phyloP scores from a whole-genome alignment of 2,329 filamentous ascomycete genomes.

The Beauveria asiatica region DNA sequence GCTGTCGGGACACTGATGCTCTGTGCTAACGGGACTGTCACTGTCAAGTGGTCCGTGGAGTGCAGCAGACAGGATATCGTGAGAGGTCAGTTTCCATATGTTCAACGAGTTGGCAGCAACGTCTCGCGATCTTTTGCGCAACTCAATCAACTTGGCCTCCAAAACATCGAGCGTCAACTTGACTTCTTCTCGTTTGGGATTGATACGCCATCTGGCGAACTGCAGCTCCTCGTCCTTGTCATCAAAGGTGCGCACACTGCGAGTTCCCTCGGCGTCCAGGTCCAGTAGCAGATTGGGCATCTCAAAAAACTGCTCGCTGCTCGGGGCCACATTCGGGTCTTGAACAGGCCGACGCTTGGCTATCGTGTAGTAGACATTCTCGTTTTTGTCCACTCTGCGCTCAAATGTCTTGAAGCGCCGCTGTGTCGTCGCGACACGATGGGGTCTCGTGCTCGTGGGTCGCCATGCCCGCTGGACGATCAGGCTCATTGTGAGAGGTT shows the following conservation, averaged over 20 bases:
- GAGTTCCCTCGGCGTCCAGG: slow-evolving; percentile 40
- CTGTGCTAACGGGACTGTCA: background rate
- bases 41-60: slow-evolving; percentile 20
- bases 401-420: slow-evolving; percentile 11
- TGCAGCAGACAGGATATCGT: slow-evolving; percentile 35
- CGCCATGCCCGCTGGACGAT: slow-evolving; percentile 4
- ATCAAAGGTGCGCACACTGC: slow-evolving; percentile 33
- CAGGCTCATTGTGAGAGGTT: background rate
- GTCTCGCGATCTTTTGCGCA: slow-evolving; percentile 19
- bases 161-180: slow-evolving; percentile 22
- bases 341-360: slow-evolving; percentile 13
- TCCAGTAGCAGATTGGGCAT: slow-evolving; percentile 39
- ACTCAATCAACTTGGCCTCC: slow-evolving; percentile 20
- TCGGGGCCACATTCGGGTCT: background rate
- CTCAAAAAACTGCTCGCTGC: slow-evolving; percentile 26
- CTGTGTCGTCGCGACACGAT: slow-evolving; percentile 1
- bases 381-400: slow-evolving; percentile 14
- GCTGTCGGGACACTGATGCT: background rate
- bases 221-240: slow-evolving; percentile 27
- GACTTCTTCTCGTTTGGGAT: slow-evolving; percentile 18
- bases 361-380: slow-evolving; percentile 21
- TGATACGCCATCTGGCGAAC: slow-evolving; percentile 21
- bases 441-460: slow-evolving; percentile 6
- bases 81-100: slow-evolving; percentile 31
- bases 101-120: slow-evolving; percentile 18